These are phyloP conservation scores for Tuctoria greenei DNA, from an alignment of 176 grass and related monocot species.

Conservation along the genomic window DNA sequence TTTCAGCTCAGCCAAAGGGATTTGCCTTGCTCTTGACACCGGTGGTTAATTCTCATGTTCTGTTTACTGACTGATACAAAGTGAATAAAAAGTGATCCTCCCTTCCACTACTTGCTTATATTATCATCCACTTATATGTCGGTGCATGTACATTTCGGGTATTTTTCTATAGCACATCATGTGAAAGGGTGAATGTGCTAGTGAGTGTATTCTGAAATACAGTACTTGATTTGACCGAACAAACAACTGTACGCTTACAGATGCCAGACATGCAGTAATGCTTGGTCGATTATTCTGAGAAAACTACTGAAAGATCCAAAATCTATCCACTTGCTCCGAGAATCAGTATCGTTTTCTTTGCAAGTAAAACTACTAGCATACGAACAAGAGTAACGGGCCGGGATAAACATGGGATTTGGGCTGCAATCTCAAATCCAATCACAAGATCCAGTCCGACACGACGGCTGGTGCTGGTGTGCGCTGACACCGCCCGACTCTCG, in stretches of 20 bases:
- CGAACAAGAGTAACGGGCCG: not conserved
- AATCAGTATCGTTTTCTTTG: not conserved
- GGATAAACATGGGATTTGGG: not conserved
- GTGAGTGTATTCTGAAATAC: not conserved
- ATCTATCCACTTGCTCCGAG: not conserved
- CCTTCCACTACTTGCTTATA: slow-evolving; percentile 6
- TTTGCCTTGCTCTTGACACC: not conserved
- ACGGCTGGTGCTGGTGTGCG: not conserved
- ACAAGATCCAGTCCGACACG: not conserved
- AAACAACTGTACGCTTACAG: not conserved
- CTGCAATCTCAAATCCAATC: slow-evolving; percentile 9
- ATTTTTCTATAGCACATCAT: not conserved
- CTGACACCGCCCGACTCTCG: slow-evolving; percentile 1
- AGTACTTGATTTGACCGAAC: not conserved
- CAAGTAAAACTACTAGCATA: too few relatives aligned
- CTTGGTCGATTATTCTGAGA: not conserved
- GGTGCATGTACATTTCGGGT: not conserved
- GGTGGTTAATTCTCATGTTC: not conserved
- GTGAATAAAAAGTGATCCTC: not conserved
- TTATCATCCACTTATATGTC: not conserved
- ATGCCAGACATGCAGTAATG: not conserved
- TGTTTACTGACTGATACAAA: not conserved
- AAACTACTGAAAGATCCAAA: not conserved
- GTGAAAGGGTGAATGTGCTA: not conserved
- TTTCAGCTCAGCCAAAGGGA: too few relatives aligned